Conservation (phyloP, 371 early-diverging fungal species). For the Umbelopsis sp. region DNA sequence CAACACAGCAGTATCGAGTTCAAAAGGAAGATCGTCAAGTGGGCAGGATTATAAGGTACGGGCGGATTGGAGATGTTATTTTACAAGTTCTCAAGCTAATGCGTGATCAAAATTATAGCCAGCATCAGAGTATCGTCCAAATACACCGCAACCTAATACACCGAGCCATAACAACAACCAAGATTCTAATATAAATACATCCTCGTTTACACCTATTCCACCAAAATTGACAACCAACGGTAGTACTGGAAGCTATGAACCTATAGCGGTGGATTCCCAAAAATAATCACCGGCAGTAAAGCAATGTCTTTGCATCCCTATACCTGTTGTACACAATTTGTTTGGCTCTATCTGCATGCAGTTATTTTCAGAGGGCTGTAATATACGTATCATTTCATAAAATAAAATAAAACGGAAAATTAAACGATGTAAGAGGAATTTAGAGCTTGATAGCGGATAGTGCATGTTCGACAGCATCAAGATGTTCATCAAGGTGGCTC, state of each 20-base stretch:
- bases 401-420: background rate
- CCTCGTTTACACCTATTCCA: background rate
- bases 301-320: background rate
- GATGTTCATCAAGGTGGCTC: conserved; percentile 11
- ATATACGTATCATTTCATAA: background rate
- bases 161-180: conserved; percentile 7
- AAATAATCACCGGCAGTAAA: background rate
- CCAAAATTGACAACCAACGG: conserved; percentile 1
- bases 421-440: background rate
- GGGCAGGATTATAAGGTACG: background rate
- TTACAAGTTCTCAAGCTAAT: too few relatives aligned
- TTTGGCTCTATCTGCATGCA: conserved; percentile 2
- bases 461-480: conserved; percentile 5
- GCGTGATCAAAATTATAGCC: background rate
- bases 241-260: background rate
- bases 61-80: background rate
- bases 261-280: conserved; percentile 8
- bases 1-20: conserved; percentile 18
- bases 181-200: conserved; percentile 11
- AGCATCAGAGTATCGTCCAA: conserved; percentile 7
- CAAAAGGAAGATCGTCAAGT: background rate
- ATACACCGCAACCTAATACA: conserved; percentile 16
- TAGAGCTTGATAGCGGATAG: background rate
- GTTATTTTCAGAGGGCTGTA: background rate
- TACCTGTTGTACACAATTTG: conserved; percentile 17